Percentiles rank a stretch among this genome's conserved stretches.
These are phyloP conservation scores for Dioszegia crocea DNA, from an alignment of 768 basidiomycete species.

Conservation along the genomic window DNA sequence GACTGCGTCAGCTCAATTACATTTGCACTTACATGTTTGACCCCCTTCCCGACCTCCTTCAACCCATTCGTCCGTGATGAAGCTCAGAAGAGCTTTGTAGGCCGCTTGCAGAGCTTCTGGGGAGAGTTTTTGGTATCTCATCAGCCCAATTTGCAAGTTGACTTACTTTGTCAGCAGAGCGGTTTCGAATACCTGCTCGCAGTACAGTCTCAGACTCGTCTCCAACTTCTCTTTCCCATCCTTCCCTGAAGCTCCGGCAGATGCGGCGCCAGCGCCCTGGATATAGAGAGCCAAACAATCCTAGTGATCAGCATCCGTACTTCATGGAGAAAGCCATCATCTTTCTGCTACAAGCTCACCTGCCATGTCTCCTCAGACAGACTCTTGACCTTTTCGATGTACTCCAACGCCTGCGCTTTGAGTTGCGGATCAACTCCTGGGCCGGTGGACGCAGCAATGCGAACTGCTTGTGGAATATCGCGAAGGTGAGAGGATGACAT, in stretches of 20 bases:
- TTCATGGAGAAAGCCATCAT: constrained; percentile 27
- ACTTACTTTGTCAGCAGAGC: constrained; percentile 40
- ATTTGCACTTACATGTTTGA: constrained; percentile 65
- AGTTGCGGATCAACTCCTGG: constrained; percentile 54
- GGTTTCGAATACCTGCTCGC: constrained; percentile 48
- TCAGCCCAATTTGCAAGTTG: constrained; percentile 50
- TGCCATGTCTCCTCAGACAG: constrained; percentile 69
- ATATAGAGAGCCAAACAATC: constrained; percentile 49
- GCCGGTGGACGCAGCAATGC: constrained; percentile 72
- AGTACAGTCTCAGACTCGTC: constrained; percentile 46
- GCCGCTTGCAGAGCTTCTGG: constrained; percentile 50
- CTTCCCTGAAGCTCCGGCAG: constrained; percentile 33
- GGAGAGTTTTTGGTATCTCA: constrained; percentile 31
- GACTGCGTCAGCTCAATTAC: constrained; percentile 55
- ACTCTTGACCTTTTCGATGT: constrained; percentile 70
- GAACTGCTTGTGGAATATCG: constrained; percentile 60
- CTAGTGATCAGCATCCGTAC: constrained; percentile 27
- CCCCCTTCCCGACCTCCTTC: constrained; percentile 76
- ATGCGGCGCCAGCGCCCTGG: constrained; percentile 48
- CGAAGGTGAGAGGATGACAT: constrained; percentile 36
- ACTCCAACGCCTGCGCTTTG: constrained; percentile 82
- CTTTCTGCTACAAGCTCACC: too few relatives aligned
- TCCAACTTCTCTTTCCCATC: constrained; percentile 49
- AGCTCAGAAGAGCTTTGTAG: constrained; percentile 71
- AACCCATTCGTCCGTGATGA: constrained; percentile 84